Percentiles rank a stretch among this genome's conserved stretches.
phyloP scores from a whole-genome alignment of 2,329 filamentous ascomycete genomes.

The Penicillium sp. region DNA sequence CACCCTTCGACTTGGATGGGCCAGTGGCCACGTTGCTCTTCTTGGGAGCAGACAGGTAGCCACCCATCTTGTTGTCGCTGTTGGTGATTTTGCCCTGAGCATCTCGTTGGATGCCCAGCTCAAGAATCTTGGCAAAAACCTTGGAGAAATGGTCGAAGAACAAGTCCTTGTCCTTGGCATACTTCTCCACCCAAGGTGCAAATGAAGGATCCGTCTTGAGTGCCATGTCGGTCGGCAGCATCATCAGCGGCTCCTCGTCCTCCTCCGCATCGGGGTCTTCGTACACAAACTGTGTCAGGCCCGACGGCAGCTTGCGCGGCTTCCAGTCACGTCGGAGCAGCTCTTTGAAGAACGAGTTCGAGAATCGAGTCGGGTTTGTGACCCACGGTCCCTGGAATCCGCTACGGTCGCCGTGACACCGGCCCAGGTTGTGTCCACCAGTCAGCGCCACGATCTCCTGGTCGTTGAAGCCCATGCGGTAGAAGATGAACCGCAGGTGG shows the following conservation, averaged over 20 bases:
- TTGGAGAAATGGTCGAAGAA: slow-evolving; percentile 58
- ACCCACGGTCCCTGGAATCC: slow-evolving; percentile 58
- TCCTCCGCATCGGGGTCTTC: slow-evolving; percentile 51
- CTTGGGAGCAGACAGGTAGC: slow-evolving; percentile 54
- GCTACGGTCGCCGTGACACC: slow-evolving; percentile 52
- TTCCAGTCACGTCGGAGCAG: slow-evolving; percentile 52
- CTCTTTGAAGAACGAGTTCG: slow-evolving; percentile 54
- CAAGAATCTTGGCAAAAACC: slow-evolving; percentile 57
- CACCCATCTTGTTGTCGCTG: slow-evolving; percentile 54
- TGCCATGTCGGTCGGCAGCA: slow-evolving; percentile 61
- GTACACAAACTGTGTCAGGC: slow-evolving; percentile 55
- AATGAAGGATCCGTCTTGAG: slow-evolving; percentile 53
- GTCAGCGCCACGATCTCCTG: slow-evolving; percentile 56
- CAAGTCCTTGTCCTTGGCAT: slow-evolving; percentile 56
- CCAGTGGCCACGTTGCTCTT: slow-evolving; percentile 44
- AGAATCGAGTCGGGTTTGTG: slow-evolving; percentile 55
- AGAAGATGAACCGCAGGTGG: slow-evolving; percentile 53
- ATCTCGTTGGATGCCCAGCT: slow-evolving; percentile 57
- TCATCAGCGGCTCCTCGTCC: slow-evolving; percentile 56
- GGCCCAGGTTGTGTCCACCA: slow-evolving; percentile 54
- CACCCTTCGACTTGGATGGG: slow-evolving; percentile 17
- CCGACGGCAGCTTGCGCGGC: slow-evolving; percentile 50
- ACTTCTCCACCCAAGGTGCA: slow-evolving; percentile 53
- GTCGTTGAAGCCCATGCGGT: slow-evolving; percentile 57
- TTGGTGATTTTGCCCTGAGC: slow-evolving; percentile 50